Evolutionary conservation across 1,284 basidiomycete species (phyloP), one percentile per base, ranked within the genome.

Genomic region (Ustilago loliicola): DNA sequence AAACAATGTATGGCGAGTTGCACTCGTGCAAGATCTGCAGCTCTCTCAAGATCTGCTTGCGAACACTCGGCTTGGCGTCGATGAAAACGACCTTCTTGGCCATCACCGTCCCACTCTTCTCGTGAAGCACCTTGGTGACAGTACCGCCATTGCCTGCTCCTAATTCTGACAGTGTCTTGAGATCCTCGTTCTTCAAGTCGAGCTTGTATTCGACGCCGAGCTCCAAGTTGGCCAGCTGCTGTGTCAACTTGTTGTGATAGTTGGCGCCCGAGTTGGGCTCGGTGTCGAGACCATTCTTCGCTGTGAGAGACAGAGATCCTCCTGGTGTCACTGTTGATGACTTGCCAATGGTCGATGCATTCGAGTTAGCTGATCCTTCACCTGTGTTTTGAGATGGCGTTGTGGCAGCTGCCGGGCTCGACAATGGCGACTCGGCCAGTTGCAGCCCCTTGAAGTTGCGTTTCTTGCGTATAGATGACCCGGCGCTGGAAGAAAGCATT

Each of bases 21-120:
- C 97, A 99, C 86, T 98, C 94, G 87, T 98, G 95, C 93, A 99
- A 94, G 88, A 99, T 98, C 85, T 99, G 96, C 65, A 99, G 89
- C 86, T 99, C 96, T 66, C 96, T 92, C 29, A 99, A 89, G 77
- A 99, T 99, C 87, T 99, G 97, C 87, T 98, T 99, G 76, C 96
- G 91, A n/a, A 98, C 93, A 1, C 94, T 91, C 0, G 95, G 94
- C 86, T 98, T 98, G 21, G 96, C 96, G 86, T 99, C 96, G 86
- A 99, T 98, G 75, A 98, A 91, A 30, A 99, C 95, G 40, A 81
- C 79, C 72, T 86, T 86, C 36, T 85, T 86, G 11, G 85, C 85
- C 85, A 86, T 86, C 13, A 82, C 58, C 6, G 82, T 83, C 1
- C 72, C 77, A 21, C 73, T 80, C 62, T 85, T 85, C 38, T 81